A percentile compares a stretch with the other conserved stretches of the same genome.
phyloP scores from a whole-genome alignment of 2,329 filamentous ascomycete species.

The Alternaria sp. region DNA sequence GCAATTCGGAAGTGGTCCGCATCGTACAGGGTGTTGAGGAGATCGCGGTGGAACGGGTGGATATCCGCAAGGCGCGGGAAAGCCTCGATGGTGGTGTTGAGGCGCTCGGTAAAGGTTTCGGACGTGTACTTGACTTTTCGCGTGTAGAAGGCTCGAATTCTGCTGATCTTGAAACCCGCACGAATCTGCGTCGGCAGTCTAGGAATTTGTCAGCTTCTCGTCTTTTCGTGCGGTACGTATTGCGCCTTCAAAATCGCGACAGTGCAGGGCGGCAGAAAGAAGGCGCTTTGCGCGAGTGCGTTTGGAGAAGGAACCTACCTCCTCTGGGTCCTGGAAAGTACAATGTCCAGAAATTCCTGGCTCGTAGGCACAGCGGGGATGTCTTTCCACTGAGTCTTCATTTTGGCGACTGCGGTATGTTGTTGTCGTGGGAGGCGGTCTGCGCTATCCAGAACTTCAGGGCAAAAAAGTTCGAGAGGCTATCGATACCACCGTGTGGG shows the following conservation, averaged over 20 bases:
- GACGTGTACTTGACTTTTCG: conserved; percentile 94
- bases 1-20: conserved; percentile 80
- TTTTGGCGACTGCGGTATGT: conserved; percentile 34
- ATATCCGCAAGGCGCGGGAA: conserved; percentile 91
- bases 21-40: conserved; percentile 92
- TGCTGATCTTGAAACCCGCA: conserved; percentile 92
- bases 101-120: conserved; percentile 96
- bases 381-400: conserved; percentile 61
- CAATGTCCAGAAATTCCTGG: conserved; percentile 97
- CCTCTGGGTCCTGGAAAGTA: conserved; percentile 73
- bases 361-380: conserved; percentile 89
- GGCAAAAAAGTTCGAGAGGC: conserved; percentile 25
- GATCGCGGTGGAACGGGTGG: conserved; percentile 88
- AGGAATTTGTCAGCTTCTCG: not conserved
- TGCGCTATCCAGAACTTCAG: conserved; percentile 21
- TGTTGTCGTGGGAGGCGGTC: conserved; percentile 26
- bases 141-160: conserved; percentile 96
- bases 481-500: conserved; percentile 22
- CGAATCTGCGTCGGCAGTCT: conserved; percentile 95
- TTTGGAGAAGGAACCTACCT: conserved; percentile 19
- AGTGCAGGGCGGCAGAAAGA: conserved; percentile 25
- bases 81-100: conserved; percentile 87
- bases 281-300: conserved; percentile 8
- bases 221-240: not conserved
- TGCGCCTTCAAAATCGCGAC: conserved; percentile 71